These are phyloP conservation scores for Xanthoconium purpureum DNA, from an alignment of 768 basidiomycete genomes.

Conservation along the genomic window DNA sequence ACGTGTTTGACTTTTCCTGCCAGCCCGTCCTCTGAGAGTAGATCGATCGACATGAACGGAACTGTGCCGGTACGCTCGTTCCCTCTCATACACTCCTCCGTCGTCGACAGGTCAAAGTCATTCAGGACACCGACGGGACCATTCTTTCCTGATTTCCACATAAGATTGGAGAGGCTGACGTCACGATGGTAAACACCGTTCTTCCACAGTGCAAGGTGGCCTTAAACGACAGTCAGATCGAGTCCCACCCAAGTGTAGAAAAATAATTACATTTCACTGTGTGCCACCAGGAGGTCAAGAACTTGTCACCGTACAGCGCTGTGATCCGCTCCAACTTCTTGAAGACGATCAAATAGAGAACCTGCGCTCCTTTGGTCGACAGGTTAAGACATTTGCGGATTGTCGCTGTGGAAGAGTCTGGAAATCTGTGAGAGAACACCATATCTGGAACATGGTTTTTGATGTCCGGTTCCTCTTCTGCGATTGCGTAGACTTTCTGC, in stretches of 20 bases:
- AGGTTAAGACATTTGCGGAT: background rate
- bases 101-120: background rate
- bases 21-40: background rate
- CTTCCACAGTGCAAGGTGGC: slow-evolving; percentile 7
- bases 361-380: background rate
- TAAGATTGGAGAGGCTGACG: slow-evolving; percentile 2
- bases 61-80: background rate
- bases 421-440: background rate
- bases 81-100: background rate
- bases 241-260: background rate
- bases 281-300: slow-evolving; percentile 1
- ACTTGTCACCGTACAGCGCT: background rate
- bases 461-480: background rate
- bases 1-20: background rate
- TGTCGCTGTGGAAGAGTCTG: background rate
- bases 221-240: background rate
- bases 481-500: background rate
- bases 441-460: background rate
- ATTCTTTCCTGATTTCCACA: background rate
- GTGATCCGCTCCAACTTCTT: background rate
- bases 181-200: background rate
- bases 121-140: background rate
- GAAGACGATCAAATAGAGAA: slow-evolving; percentile 1
- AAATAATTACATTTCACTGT: background rate
- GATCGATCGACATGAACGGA: background rate